Evolutionary conservation across 345 rosid species (phyloP).

Genomic region (Eutrema japonicum): DNA sequence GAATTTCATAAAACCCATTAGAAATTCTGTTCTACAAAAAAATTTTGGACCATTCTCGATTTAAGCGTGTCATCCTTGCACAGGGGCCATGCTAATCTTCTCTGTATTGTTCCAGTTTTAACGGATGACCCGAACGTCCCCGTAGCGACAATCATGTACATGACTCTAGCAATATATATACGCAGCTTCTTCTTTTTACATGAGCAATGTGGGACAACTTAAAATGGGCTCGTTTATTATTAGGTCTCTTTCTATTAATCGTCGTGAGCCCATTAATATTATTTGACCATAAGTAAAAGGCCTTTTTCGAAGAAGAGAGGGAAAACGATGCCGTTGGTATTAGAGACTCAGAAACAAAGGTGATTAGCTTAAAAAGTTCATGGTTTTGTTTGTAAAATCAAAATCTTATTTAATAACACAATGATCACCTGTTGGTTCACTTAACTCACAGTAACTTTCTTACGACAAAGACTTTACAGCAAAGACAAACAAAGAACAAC

Average conservation of each 20-base stretch:
- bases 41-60: background rate
- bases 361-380: no score
- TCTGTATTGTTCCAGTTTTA: conserved; percentile 4
- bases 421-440: conserved; percentile 10
- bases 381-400: no score
- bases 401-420: background rate
- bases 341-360: no score
- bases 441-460: conserved; percentile 9
- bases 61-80: conserved; percentile 3
- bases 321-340: no score
- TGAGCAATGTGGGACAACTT: no score
- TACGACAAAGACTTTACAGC: conserved; percentile 18
- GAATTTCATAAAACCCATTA: no score
- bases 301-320: no score
- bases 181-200: no score
- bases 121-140: background rate
- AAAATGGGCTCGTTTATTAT: no score
- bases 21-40: background rate
- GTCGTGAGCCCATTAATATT: no score
- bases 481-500: conserved; percentile 3
- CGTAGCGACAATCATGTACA: background rate
- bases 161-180: background rate
- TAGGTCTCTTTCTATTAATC: no score
- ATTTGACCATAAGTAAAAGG: no score
- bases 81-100: conserved; percentile 11